Evolutionary conservation across 257 asterid genomes (phyloP), one percentile per base, ranked within the genome.

Genomic region (Solanum sejunctum): DNA sequence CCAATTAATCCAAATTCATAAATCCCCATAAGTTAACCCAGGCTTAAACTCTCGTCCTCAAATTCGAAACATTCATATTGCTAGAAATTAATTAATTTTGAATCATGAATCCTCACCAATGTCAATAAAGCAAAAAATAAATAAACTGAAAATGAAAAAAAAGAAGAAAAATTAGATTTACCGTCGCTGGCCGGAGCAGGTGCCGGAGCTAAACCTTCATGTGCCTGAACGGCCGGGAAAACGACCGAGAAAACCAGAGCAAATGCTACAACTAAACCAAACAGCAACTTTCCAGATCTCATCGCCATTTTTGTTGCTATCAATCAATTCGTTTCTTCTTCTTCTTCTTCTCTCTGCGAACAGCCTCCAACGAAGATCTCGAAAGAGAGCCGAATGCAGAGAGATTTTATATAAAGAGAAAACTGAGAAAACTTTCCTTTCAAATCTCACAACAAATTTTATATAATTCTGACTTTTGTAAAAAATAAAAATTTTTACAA

Each of bases 171-270:
- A 64, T 41, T 52, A 80, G 70, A 67, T 85, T 51, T 11, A 94
- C 98, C 98, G 88, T 94, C 95, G 84, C 93, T 92, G 6, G 93
- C 83, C 6, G 98, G 95, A 39, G 95, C 89, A 23, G 95, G 96
- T 60, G 94, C 93, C 11, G 95, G 96, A 85, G 94, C 93, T 15
- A 86, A 87, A 83, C 45, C 16, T 20, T 77, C 89, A 13, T 92
- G 95, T 85, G 82, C 93, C 20, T 89, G 91, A 83, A 91, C 92
- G 20, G 89, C 89, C 41, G 97, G 92, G 86, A 92, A 26, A 63
- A 88, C 47, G 84, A 90, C 79, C 10, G 91, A 89, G 45, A 90
- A 87, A 84, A 88, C 81, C 32, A 89, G 86, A 79, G 84, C 88
- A 85, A 90, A 87, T 64, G 91, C 78, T 3, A 90, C 92, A 41